Percentiles rank a stretch among this genome's conserved stretches.
Conservation (phyloP, 306 rosid species). For the Sindora glabra region DNA sequence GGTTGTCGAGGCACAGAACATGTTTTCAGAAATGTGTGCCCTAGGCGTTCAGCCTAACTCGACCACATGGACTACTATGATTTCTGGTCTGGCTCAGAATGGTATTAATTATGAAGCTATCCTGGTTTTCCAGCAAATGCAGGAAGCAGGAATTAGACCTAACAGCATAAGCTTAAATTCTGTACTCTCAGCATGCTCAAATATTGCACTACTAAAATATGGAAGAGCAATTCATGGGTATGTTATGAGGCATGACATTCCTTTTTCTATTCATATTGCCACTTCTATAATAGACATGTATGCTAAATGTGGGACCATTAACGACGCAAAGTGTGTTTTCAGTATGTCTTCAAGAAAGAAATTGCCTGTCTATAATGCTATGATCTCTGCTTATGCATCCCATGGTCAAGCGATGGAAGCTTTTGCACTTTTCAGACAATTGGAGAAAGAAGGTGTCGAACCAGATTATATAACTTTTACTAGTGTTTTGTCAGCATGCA, state of each 20-base stretch:
- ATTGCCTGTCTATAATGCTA: slow-evolving; percentile 53
- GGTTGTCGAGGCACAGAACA: slow-evolving; percentile 52
- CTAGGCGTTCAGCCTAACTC: slow-evolving; percentile 41
- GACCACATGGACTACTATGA: slow-evolving; percentile 70
- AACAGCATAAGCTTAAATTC: slow-evolving; percentile 41
- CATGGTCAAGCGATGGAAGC: slow-evolving; percentile 69
- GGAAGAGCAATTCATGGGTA: slow-evolving; percentile 79
- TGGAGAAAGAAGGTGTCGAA: slow-evolving; percentile 34
- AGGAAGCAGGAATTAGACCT: slow-evolving; percentile 52
- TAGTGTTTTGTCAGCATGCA: slow-evolving; percentile 54
- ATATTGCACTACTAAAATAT: slow-evolving; percentile 39
- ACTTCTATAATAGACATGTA: slow-evolving; percentile 71
- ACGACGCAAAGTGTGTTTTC: slow-evolving; percentile 46
- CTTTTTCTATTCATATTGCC: slow-evolving; percentile 24
- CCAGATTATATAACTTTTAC: slow-evolving; percentile 65
- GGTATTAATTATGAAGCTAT: slow-evolving; percentile 50
- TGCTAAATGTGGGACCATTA: slow-evolving; percentile 67
- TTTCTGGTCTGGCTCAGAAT: slow-evolving; percentile 62
- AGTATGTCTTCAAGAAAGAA: slow-evolving; percentile 36
- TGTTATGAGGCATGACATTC: slow-evolving; percentile 33
- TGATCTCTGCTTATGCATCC: slow-evolving; percentile 66
- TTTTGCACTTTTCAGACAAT: slow-evolving; percentile 31
- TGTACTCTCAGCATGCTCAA: slow-evolving; percentile 49
- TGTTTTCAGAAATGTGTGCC: slow-evolving; percentile 60
- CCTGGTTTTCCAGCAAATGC: slow-evolving; percentile 46